Evolutionary conservation across 2,329 filamentous ascomycete genomes (phyloP).

Genomic region (Hypomyces rosellus): DNA sequence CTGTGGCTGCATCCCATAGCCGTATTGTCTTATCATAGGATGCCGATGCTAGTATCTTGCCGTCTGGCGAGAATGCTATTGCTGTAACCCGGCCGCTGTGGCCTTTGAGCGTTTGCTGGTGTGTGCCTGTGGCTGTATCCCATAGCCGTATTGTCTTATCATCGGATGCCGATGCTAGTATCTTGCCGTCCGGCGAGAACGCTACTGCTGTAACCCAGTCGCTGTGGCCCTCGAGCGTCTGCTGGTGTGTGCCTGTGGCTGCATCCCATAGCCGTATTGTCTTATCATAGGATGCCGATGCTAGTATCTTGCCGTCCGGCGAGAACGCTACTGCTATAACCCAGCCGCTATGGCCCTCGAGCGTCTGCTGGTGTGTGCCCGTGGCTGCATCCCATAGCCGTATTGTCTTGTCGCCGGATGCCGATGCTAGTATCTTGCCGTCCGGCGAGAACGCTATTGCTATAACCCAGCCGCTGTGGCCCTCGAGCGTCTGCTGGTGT

Average conservation of each 20-base stretch:
- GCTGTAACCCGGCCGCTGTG: constrained; percentile 11
- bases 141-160: constrained; percentile 16
- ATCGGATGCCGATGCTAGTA: constrained; percentile 15
- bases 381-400: constrained; percentile 14
- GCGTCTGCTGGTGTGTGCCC: constrained; percentile 11
- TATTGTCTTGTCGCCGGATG: constrained; percentile 13
- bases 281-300: constrained; percentile 14
- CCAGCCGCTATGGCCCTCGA: constrained; percentile 14
- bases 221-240: constrained; percentile 16
- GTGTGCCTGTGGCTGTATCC: constrained; percentile 9
- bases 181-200: constrained; percentile 15
- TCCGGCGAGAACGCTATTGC: no score
- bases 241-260: constrained; percentile 6
- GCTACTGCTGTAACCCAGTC: constrained; percentile 9
- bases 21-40: constrained; percentile 13
- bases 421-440: constrained; percentile 14
- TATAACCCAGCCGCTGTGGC: no score
- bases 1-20: constrained; percentile 13
- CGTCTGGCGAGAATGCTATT: constrained; percentile 15
- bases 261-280: constrained; percentile 16
- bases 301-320: constrained; percentile 13
- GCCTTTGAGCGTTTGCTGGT: constrained; percentile 14
- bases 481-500: no score
- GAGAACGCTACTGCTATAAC: constrained; percentile 15
- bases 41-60: constrained; percentile 15